Conservation (phyloP, 768 basidiomycete species). For the Collybiopsis luxurians region DNA sequence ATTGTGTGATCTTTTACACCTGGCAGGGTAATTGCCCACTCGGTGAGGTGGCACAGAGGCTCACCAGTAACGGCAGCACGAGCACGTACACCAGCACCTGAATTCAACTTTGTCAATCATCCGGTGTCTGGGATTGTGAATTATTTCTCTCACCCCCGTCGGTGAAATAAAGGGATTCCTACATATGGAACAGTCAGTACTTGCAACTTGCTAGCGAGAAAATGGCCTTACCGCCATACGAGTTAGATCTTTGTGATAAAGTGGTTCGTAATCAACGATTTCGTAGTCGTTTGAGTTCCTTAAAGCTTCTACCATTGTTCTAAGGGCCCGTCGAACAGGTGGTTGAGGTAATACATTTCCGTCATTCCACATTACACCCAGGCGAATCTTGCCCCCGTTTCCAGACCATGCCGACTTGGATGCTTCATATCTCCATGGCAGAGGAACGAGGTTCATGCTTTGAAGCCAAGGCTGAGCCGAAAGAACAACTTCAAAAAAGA, state of each 20-base stretch:
- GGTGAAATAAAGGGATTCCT: constrained; percentile 36
- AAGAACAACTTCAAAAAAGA: constrained; percentile 29
- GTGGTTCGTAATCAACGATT: constrained; percentile 33
- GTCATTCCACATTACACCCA: constrained; percentile 34
- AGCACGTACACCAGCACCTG: constrained; percentile 4
- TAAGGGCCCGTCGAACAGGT: constrained; percentile 39
- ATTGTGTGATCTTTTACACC: constrained; percentile 21
- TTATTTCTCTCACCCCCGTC: constrained; percentile 31
- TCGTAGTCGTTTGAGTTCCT: constrained; percentile 28
- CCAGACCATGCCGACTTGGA: constrained; percentile 18
- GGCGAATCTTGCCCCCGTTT: constrained; percentile 24
- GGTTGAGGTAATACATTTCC: constrained; percentile 36
- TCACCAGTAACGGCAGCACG: constrained; percentile 1
- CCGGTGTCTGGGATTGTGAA: too few relatives aligned
- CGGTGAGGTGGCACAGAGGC: constrained; percentile 11
- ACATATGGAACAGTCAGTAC: not conserved
- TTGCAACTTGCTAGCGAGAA: too few relatives aligned
- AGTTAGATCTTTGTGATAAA: constrained; percentile 30
- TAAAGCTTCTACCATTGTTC: constrained; percentile 32
- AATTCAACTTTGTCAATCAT: not conserved
- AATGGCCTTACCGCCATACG: constrained; percentile 32
- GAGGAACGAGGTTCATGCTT: constrained; percentile 33
- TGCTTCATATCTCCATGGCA: constrained; percentile 16
- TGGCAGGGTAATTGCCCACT: constrained; percentile 31
- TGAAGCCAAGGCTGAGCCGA: constrained; percentile 35